phyloP scores from a whole-genome alignment of 352 stramenopile species.

The Phytophthora pisi region DNA sequence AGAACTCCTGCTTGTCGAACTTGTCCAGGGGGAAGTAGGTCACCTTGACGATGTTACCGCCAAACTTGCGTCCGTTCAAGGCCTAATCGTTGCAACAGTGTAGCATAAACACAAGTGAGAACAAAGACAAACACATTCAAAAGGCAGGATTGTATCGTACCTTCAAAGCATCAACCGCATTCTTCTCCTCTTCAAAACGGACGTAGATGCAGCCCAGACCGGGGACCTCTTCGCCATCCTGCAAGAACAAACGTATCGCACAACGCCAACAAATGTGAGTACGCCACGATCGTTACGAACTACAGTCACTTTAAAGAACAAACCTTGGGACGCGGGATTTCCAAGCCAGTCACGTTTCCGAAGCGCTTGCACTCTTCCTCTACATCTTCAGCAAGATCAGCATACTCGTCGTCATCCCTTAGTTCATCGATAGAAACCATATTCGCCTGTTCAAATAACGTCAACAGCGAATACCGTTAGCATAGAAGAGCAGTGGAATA shows the following conservation, averaged over 20 bases:
- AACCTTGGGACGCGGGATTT: slow-evolving; percentile 87
- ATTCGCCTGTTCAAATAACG: slow-evolving; percentile 55
- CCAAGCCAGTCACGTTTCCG: slow-evolving; percentile 65
- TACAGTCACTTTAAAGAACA: slow-evolving; percentile 1
- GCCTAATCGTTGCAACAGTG: slow-evolving; percentile 41
- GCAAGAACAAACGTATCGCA: slow-evolving; percentile 8
- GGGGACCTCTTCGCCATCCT: slow-evolving; percentile 64
- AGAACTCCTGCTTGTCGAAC: slow-evolving; percentile 73
- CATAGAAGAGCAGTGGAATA: neutral
- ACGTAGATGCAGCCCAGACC: slow-evolving; percentile 86
- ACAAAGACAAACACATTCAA: neutral
- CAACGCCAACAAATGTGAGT: neutral
- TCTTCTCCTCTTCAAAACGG: slow-evolving; percentile 61
- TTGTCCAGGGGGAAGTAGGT: slow-evolving; percentile 77
- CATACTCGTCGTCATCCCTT: slow-evolving; percentile 86
- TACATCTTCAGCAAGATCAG: slow-evolving; percentile 89
- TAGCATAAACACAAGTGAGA: slow-evolving; percentile 9
- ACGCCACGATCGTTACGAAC: neutral
- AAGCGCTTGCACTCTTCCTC: slow-evolving; percentile 91
- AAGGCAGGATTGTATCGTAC: slow-evolving; percentile 13
- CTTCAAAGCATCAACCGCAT: slow-evolving; percentile 76
- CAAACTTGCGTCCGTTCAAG: slow-evolving; percentile 86
- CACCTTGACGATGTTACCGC: slow-evolving; percentile 85
- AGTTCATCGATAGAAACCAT: slow-evolving; percentile 88
- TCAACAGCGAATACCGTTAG: slow-evolving; percentile 1